Percentiles rank a stretch among this genome's conserved stretches.
Conservation (phyloP, 2,329 filamentous ascomycete species). For the Diaporthe vaccinii region DNA sequence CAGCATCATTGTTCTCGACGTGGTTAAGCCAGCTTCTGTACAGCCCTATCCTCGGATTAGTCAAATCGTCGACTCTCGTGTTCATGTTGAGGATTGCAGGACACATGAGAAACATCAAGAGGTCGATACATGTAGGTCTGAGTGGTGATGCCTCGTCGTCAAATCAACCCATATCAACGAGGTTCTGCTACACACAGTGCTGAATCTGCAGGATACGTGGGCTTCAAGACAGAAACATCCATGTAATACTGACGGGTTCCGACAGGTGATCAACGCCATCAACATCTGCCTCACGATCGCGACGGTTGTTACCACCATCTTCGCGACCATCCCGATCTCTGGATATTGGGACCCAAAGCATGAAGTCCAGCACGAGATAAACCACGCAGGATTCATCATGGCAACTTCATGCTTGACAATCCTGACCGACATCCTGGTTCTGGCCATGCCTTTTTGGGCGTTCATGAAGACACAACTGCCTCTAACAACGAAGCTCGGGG, state of each 20-base stretch:
- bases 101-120: neutral
- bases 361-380: neutral
- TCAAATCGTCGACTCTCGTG: conserved; percentile 3
- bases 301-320: neutral
- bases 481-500: neutral
- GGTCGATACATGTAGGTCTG: neutral
- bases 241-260: neutral
- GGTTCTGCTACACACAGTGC: neutral
- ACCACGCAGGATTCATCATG: neutral
- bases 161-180: neutral
- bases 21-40: neutral
- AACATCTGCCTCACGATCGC: conserved; percentile 7
- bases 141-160: too few species aligned
- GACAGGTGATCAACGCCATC: neutral
- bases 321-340: neutral
- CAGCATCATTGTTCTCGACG: neutral
- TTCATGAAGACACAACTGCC: neutral
- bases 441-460: neutral
- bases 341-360: neutral
- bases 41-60: neutral
- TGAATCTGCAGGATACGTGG: too few species aligned
- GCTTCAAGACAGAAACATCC: too few species aligned
- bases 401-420: neutral
- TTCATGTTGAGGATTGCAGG: conserved; percentile 20
- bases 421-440: neutral